These are phyloP conservation scores for Colletotrichum chrysophilum DNA, from an alignment of 2,329 filamentous ascomycete genomes.

Conservation along the genomic window DNA sequence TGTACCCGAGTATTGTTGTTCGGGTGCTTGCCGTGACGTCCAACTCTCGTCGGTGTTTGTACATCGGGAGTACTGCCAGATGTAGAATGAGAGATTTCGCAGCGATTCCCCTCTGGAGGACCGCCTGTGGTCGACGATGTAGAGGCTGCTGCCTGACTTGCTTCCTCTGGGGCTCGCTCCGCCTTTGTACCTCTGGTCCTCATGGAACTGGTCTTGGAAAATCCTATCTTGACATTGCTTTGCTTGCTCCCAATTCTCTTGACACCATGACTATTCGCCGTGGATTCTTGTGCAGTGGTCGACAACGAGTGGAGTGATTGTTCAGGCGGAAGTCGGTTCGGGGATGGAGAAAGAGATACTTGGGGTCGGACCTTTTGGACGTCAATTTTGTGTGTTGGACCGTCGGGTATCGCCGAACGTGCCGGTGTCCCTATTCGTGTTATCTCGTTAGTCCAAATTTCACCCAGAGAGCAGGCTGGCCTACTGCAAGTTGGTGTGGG, in stretches of 20 bases:
- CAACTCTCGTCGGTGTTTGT: not conserved
- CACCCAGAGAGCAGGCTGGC: not conserved
- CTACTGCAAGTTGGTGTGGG: constrained; percentile 34
- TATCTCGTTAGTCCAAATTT: constrained; percentile 4
- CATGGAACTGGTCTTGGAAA: not conserved
- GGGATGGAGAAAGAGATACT: constrained; percentile 21
- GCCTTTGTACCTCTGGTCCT: not conserved
- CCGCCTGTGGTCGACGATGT: not conserved
- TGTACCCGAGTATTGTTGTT: constrained; percentile 21
- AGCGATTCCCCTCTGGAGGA: not conserved
- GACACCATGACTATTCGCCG: not conserved
- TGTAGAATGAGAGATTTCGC: not conserved
- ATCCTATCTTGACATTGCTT: not conserved
- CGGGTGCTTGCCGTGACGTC: not conserved
- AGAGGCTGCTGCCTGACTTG: not conserved
- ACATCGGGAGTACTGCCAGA: not conserved
- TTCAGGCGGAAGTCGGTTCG: constrained; percentile 7
- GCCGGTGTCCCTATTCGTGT: constrained; percentile 13
- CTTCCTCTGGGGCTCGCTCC: not conserved
- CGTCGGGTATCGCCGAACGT: not conserved
- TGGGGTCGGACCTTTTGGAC: constrained; percentile 23
- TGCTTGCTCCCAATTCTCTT: not conserved
- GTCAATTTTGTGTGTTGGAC: constrained; percentile 9
- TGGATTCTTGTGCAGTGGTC: constrained; percentile 34
- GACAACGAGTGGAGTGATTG: constrained; percentile 27